Conservation (phyloP, 73 alveolate genomes). For the Effrenium voratum region DNA sequence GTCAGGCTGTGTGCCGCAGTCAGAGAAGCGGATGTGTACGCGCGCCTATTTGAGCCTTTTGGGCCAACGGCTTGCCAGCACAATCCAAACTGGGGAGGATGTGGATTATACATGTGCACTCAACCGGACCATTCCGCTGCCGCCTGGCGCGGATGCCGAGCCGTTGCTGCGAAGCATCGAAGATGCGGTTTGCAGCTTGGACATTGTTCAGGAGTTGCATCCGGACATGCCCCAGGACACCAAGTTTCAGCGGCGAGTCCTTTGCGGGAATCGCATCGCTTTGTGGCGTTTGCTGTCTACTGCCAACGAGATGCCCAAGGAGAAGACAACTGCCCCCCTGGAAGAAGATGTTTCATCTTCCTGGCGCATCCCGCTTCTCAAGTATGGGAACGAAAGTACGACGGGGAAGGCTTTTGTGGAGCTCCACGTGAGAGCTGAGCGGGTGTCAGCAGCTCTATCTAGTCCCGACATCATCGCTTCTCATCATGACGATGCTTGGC, state of each 20-base stretch:
- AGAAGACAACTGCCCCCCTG: not conserved
- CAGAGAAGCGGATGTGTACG: not conserved
- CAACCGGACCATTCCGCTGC: constrained; percentile 44
- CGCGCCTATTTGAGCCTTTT: constrained; percentile 23
- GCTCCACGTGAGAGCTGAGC: constrained; percentile 28
- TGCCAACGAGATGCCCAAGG: constrained; percentile 17
- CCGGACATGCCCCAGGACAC: constrained; percentile 5
- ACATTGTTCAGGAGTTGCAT: constrained; percentile 17
- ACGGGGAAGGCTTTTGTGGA: not conserved
- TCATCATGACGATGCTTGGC: not conserved
- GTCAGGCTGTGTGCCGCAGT: not conserved
- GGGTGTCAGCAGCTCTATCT: not conserved
- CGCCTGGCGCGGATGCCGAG: not conserved
- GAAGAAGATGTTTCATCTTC: not conserved
- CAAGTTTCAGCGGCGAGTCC: not conserved
- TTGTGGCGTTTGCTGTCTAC: constrained; percentile 38
- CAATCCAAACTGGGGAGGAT: constrained; percentile 52
- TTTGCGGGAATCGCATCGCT: constrained; percentile 50
- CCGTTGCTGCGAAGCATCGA: not conserved
- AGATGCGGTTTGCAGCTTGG: constrained; percentile 76
- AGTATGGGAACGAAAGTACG: not conserved
- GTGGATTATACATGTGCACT: constrained; percentile 78
- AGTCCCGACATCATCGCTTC: not conserved
- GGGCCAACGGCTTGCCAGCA: constrained; percentile 53
- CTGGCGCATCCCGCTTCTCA: constrained; percentile 35